Percentiles rank a stretch among this genome's conserved stretches.
phyloP scores from a whole-genome alignment of 2,329 filamentous ascomycete species.

The Xylariaceae sp. region DNA sequence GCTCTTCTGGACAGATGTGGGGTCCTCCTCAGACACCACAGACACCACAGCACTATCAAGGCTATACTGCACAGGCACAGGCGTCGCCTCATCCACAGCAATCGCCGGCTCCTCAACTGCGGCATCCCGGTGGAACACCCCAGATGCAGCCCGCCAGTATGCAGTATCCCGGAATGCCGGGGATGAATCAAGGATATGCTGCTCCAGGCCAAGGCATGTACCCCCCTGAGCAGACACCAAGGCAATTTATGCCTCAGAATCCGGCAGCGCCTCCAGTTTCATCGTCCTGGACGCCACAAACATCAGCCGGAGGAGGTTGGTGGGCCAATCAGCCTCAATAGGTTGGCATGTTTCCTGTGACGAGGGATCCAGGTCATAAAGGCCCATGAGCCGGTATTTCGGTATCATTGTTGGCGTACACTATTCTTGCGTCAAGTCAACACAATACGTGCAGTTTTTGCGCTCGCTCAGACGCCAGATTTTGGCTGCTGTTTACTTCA shows the following conservation, averaged over 20 bases:
- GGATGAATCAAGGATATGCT: conserved; percentile 54
- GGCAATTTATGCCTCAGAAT: conserved; percentile 65
- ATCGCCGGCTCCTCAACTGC: conserved; percentile 56
- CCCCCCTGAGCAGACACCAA: conserved; percentile 57
- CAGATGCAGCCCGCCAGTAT: conserved; percentile 53
- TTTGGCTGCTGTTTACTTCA: conserved; percentile 2
- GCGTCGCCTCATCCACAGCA: conserved; percentile 47
- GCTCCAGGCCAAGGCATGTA: conserved; percentile 56
- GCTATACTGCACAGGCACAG: conserved; percentile 49
- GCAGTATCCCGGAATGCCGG: conserved; percentile 61
- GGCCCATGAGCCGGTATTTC: not conserved
- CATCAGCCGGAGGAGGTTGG: conserved; percentile 54
- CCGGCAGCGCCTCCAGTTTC: conserved; percentile 45
- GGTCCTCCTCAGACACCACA: conserved; percentile 57
- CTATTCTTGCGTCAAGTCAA: not conserved
- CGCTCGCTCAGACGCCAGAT: not conserved
- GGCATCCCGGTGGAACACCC: conserved; percentile 49
- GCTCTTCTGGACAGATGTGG: conserved; percentile 60
- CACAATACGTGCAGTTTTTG: not conserved
- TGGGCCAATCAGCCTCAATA: conserved; percentile 50
- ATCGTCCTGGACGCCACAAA: conserved; percentile 58
- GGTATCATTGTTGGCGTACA: not conserved
- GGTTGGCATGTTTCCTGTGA: conserved; percentile 2
- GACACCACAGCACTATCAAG: conserved; percentile 52
- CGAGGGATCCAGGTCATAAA: too few relatives aligned